Evolutionary conservation across 148 eudicot species (phyloP), one percentile per base, ranked within the genome.

Genomic region (Linanthus parryae): DNA sequence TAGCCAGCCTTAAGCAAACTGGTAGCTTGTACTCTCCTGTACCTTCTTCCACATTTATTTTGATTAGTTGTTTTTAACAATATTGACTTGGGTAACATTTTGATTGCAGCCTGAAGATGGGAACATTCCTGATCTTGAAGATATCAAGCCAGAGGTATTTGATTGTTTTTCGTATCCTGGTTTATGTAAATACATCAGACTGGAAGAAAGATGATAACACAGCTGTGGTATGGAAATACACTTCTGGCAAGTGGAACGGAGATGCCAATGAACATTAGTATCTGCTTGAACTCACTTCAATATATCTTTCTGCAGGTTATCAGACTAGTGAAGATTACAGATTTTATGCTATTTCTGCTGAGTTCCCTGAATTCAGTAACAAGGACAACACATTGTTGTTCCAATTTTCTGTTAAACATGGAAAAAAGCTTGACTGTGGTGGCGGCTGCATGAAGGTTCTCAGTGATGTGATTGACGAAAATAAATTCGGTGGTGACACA

Each of bases 391-490:
- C 89, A 8, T 58, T 91, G 54, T 86, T 91, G 52, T 91, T 91
- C 76, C 97, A 91, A 48, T 91, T 86, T 64, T 86, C 91, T 52
- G 95, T 91, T 40, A 91, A 91, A 89, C 95, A 91, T 52, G 97
- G 86, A 61, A 95, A 86, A 72, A 91, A 91, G 61, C 97, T 91
- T 56, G 97, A 91, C 56, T 91, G 97, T 56, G 97, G 97, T 74
- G 97, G 97, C 74, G 97, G 97, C 54, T 91, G 86, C 83, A 91
- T 91, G 95, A 91, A 91, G 72, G 67, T 91, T 70, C 79, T 91
- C 46, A 91, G 95, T 59, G 86, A 82, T 64, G 85, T 79, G 2
- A 54, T 77, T 13, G 95, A 91, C 67, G 94, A 86, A 59, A 91
- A 86, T 74, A 83, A 81, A 65, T 86, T 91, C 33, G 92, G 97